These are phyloP conservation scores for Litsea cubeba DNA, from an alignment of 164 flowering plant genomes.

Conservation along the genomic window DNA sequence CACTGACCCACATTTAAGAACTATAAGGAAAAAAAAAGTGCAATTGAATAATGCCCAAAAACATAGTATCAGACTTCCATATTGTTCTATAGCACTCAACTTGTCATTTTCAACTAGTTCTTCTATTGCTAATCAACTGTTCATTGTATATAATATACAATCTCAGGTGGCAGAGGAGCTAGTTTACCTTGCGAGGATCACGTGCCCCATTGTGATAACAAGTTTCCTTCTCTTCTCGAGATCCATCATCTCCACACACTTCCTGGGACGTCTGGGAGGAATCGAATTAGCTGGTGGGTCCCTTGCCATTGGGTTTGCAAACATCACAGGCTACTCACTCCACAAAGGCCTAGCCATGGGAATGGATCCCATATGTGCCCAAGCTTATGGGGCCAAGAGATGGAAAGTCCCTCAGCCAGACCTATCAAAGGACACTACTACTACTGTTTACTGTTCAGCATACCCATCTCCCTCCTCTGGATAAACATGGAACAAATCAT, in stretches of 20 bases:
- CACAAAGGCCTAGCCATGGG: constrained; percentile 65
- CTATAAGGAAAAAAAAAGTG: too few species aligned
- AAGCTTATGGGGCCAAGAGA: constrained; percentile 63
- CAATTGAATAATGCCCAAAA: neutral
- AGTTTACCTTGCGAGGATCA: constrained; percentile 34
- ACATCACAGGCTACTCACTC: constrained; percentile 68
- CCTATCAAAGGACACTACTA: constrained; percentile 41
- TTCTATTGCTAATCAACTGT: neutral
- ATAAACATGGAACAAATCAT: constrained; percentile 40
- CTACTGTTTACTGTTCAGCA: constrained; percentile 31
- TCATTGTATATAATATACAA: neutral
- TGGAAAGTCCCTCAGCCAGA: constrained; percentile 44
- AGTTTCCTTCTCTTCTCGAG: constrained; percentile 45
- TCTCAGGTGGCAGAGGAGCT: constrained; percentile 43
- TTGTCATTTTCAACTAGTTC: neutral
- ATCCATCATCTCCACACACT: constrained; percentile 47
- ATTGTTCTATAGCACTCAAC: neutral
- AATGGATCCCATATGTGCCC: constrained; percentile 62
- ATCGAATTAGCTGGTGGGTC: constrained; percentile 61
- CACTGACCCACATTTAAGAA: neutral
- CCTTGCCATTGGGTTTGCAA: constrained; percentile 60
- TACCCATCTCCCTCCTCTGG: constrained; percentile 64
- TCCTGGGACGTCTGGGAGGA: constrained; percentile 57
- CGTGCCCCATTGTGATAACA: constrained; percentile 46
- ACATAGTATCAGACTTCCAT: neutral